These are phyloP conservation scores for Chaetomiaceae sp. DNA, from an alignment of 2,329 filamentous ascomycete genomes.

Conservation along the genomic window DNA sequence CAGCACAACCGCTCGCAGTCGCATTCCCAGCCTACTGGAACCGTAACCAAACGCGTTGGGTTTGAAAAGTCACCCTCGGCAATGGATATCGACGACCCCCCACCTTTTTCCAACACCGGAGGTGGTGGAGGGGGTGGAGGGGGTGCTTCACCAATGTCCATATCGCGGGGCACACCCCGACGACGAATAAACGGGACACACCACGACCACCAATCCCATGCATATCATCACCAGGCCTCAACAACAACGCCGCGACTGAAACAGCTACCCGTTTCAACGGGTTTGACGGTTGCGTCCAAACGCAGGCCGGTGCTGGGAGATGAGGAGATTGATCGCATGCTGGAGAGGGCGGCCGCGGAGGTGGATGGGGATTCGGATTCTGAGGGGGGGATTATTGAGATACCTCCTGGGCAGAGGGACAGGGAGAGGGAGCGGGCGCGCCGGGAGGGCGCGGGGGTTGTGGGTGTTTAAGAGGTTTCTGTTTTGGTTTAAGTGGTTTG, in stretches of 20 bases:
- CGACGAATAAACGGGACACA: slow-evolving; percentile 39
- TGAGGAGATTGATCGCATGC: slow-evolving; percentile 56
- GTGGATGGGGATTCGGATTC: slow-evolving; percentile 51
- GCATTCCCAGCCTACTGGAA: slow-evolving; percentile 28
- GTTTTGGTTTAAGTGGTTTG: too few relatives aligned
- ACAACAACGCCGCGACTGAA: slow-evolving; percentile 32
- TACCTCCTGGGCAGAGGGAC: slow-evolving; percentile 18
- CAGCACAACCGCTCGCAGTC: slow-evolving; percentile 28
- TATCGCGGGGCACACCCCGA: slow-evolving; percentile 38
- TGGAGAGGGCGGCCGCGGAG: slow-evolving; percentile 49
- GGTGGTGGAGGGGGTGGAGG: too few relatives aligned
- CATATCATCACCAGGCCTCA: slow-evolving; percentile 23
- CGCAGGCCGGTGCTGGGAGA: slow-evolving; percentile 44
- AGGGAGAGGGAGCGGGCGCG: slow-evolving; percentile 24
- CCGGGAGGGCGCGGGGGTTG: slow-evolving; percentile 24
- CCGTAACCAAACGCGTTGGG: slow-evolving; percentile 42
- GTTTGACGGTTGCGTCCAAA: slow-evolving; percentile 39
- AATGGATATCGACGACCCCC: slow-evolving; percentile 44
- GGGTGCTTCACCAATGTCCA: slow-evolving; percentile 31
- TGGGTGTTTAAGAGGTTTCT: too few relatives aligned
- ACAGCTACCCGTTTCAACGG: slow-evolving; percentile 46
- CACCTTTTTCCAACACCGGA: slow-evolving; percentile 25
- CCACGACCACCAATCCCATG: slow-evolving; percentile 10
- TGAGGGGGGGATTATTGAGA: slow-evolving; percentile 47
- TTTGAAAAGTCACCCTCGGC: slow-evolving; percentile 46